Percentiles rank a stretch among this genome's conserved stretches.
Conservation (phyloP, 1,284 basidiomycete species). For the Agaricales sp. region DNA sequence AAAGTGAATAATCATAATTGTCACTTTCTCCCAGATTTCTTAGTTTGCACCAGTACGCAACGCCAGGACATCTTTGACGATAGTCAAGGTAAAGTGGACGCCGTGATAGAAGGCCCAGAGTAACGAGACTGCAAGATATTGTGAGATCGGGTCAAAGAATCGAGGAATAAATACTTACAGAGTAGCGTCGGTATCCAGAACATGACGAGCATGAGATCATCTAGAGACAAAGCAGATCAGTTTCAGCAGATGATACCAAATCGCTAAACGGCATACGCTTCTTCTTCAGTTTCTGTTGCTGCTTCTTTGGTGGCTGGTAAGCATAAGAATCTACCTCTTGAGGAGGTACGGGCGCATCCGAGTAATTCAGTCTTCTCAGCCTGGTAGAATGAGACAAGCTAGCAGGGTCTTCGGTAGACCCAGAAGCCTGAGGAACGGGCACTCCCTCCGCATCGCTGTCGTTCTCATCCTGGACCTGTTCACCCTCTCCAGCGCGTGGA, state of each 20-base stretch:
- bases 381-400: constrained; percentile 7
- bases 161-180: constrained; percentile 34
- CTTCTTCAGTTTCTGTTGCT: constrained; percentile 45
- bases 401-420: constrained; percentile 6
- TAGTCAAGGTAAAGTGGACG: constrained; percentile 44
- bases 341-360: constrained; percentile 36
- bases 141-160: neutral
- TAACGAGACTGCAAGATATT: constrained; percentile 42
- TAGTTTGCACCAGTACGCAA: constrained; percentile 11
- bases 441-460: constrained; percentile 11
- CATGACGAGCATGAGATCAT: constrained; percentile 85
- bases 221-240: constrained; percentile 29
- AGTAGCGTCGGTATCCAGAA: constrained; percentile 93
- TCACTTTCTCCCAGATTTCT: constrained; percentile 29
- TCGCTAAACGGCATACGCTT: constrained; percentile 46
- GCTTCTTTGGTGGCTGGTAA: constrained; percentile 47
- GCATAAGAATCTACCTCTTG: constrained; percentile 58
- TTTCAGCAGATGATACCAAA: constrained; percentile 6
- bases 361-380: constrained; percentile 15
- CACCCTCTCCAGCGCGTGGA: constrained; percentile 32
- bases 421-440: constrained; percentile 9
- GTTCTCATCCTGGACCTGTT: constrained; percentile 11
- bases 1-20: constrained; percentile 14
- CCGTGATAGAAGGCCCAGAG: constrained; percentile 56
- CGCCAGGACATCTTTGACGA: constrained; percentile 39